Conservation (phyloP, 805 yeast species). For the Metschnikowia picachoensis region DNA sequence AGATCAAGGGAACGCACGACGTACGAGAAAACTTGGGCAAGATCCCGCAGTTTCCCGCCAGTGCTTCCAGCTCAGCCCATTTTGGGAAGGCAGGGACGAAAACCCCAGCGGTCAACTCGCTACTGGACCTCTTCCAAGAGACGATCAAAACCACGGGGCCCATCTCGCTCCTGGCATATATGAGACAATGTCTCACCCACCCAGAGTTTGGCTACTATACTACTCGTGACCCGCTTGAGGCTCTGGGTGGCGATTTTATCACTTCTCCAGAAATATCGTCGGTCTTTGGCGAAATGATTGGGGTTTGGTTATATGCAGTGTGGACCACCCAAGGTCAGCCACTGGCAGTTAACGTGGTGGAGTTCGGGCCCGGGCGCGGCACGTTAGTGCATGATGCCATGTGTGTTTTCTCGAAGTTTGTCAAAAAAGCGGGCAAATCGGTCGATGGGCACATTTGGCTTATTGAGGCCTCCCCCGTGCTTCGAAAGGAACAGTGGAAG, state of each 20-base stretch:
- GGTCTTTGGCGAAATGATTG: constrained; percentile 82
- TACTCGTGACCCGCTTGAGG: constrained; percentile 67
- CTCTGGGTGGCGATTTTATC: constrained; percentile 63
- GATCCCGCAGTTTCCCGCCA: constrained; percentile 35
- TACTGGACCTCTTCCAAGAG: constrained; percentile 37
- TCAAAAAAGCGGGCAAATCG: constrained; percentile 18
- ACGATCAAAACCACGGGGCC: constrained; percentile 72
- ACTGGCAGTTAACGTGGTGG: constrained; percentile 50
- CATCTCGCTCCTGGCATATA: constrained; percentile 63
- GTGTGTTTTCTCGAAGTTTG: constrained; percentile 42
- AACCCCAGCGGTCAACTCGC: constrained; percentile 4
- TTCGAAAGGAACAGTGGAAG: constrained; percentile 54
- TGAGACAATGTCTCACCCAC: constrained; percentile 78
- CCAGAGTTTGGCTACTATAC: constrained; percentile 79
- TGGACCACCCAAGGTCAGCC: constrained; percentile 61
- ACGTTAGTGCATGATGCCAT: constrained; percentile 69
- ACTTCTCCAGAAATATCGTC: constrained; percentile 87
- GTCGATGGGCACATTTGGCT: constrained; percentile 44
- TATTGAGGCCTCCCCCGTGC: constrained; percentile 69
- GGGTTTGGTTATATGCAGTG: constrained; percentile 59
- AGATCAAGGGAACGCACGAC: constrained; percentile 36
- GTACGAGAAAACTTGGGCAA: constrained; percentile 34
- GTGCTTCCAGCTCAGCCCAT: constrained; percentile 12
- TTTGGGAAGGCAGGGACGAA: neutral
- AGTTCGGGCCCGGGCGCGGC: constrained; percentile 85